Evolutionary conservation across 257 asterid species (phyloP).

Genomic region (Nicotiana otophora): DNA sequence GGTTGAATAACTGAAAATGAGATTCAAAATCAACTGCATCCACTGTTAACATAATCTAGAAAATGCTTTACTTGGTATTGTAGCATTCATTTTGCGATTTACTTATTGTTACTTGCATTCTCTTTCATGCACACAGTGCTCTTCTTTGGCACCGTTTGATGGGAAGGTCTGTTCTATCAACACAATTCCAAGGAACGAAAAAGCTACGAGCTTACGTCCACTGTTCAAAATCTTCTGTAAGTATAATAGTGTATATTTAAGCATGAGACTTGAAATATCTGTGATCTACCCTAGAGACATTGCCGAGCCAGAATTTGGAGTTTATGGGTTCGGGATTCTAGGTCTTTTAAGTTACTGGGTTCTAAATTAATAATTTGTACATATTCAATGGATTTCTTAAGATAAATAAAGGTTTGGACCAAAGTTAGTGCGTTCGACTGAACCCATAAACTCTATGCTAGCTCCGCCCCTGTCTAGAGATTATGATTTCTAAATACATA

Average conservation of each 20-base stretch:
- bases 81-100: neutral
- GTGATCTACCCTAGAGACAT: neutral
- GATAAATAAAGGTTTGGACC: too few species aligned
- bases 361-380: too few species aligned
- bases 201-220: constrained; percentile 70
- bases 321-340: too few species aligned
- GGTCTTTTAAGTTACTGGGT: too few species aligned
- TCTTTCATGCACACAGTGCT: constrained; percentile 42
- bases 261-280: neutral
- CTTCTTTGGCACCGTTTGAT: constrained; percentile 91
- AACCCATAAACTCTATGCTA: too few species aligned
- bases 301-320: too few species aligned
- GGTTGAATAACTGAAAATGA: too few species aligned
- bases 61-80: neutral
- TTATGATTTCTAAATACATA: neutral
- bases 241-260: constrained; percentile 6
- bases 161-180: constrained; percentile 63
- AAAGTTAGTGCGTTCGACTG: too few species aligned
- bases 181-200: constrained; percentile 46
- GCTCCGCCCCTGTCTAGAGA: neutral
- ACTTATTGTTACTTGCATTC: neutral
- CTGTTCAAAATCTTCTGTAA: constrained; percentile 68
- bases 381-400: too few species aligned
- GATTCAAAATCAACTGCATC: neutral
- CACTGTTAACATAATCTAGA: neutral